These are phyloP conservation scores for Scheffersomyces titani DNA, from an alignment of 1,139 yeast genomes.

Conservation along the genomic window DNA sequence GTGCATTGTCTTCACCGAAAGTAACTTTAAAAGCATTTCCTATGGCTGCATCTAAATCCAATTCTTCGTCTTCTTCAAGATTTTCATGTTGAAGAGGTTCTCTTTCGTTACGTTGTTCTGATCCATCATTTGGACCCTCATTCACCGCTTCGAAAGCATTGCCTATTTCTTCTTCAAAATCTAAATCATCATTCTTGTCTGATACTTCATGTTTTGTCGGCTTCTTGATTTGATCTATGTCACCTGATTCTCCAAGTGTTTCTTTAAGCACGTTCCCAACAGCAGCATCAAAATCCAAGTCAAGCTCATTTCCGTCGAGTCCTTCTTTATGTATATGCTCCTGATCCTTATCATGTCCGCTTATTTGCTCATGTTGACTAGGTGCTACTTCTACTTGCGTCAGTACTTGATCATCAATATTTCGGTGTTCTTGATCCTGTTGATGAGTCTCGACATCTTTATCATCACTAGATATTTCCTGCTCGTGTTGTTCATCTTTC, in stretches of 20 bases:
- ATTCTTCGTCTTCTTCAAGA: slow-evolving; percentile 10
- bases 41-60: slow-evolving; percentile 24
- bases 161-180: background rate
- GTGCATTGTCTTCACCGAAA: background rate
- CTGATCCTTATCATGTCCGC: background rate
- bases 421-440: background rate
- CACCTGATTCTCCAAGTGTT: slow-evolving; percentile 5
- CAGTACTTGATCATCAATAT: background rate
- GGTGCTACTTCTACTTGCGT: background rate
- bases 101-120: background rate
- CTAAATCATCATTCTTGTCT: background rate
- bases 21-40: slow-evolving; percentile 25
- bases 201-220: slow-evolving; percentile 1
- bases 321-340: background rate
- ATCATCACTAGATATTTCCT: background rate
- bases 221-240: slow-evolving; percentile 4
- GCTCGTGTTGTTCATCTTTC: background rate
- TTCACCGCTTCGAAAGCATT: background rate
- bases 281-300: slow-evolving; percentile 12
- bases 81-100: background rate
- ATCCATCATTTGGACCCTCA: background rate
- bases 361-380: background rate
- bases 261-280: slow-evolving; percentile 13
- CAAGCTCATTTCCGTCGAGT: background rate
- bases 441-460: background rate